Evolutionary conservation across 768 basidiomycete species (phyloP).

Genomic region (Paxillus ammoniavirescens): DNA sequence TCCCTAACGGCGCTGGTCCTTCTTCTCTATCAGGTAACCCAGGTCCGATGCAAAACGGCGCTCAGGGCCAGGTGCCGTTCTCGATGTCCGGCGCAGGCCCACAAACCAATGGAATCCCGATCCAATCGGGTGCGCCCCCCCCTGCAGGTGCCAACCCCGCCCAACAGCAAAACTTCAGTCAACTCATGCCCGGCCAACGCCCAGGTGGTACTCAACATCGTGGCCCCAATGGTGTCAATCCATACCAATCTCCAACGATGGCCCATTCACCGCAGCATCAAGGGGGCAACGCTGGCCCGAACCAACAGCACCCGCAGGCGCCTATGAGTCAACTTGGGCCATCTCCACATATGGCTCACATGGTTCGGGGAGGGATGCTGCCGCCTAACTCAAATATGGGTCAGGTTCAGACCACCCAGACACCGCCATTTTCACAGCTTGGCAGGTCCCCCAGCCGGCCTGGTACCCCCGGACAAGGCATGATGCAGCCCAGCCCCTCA

Average conservation of each 20-base stretch:
- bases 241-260: conserved; percentile 67
- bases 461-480: conserved; percentile 46
- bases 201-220: conserved; percentile 38
- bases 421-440: conserved; percentile 41
- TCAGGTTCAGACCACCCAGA: conserved; percentile 37
- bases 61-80: conserved; percentile 18
- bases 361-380: conserved; percentile 46
- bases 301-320: conserved; percentile 32
- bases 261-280: conserved; percentile 56
- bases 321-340: conserved; percentile 53
- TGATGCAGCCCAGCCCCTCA: conserved; percentile 59
- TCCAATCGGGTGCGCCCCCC: conserved; percentile 23
- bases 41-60: conserved; percentile 28
- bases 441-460: conserved; percentile 63
- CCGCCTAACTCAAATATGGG: conserved; percentile 43
- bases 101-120: conserved; percentile 46
- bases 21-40: conserved; percentile 24
- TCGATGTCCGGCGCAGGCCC: conserved; percentile 32
- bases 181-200: conserved; percentile 35
- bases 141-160: conserved; percentile 28
- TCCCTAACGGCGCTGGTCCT: conserved; percentile 32
- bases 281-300: conserved; percentile 31
- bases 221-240: conserved; percentile 42
- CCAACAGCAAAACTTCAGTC: conserved; percentile 33
- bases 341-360: conserved; percentile 49